phyloP scores from a whole-genome alignment of 192 early-diverging fungal genomes.

The Phlyctochytrium arcticum region DNA sequence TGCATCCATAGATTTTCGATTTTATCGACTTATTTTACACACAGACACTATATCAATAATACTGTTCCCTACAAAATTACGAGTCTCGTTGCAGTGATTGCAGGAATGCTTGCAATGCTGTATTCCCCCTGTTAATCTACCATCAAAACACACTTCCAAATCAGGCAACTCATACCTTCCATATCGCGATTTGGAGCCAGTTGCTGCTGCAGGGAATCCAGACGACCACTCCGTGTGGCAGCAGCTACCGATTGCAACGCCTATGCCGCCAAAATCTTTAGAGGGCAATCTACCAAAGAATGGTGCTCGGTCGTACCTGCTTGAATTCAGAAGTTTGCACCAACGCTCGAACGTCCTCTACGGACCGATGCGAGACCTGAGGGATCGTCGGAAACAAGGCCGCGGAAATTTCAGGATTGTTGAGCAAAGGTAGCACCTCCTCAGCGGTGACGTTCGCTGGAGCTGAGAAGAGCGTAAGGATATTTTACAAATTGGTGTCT shows the following conservation, averaged over 20 bases:
- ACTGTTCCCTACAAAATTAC: no score
- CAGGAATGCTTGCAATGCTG: constrained; percentile 16
- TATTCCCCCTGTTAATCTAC: not conserved
- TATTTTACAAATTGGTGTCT: no score
- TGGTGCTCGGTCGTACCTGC: not conserved
- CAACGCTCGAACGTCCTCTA: constrained; percentile 19
- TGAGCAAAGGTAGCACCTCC: constrained; percentile 22
- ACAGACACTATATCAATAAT: no score
- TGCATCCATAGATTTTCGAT: no score
- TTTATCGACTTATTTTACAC: no score
- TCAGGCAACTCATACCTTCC: not conserved
- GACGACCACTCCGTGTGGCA: constrained; percentile 20
- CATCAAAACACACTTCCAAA: not conserved
- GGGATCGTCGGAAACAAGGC: constrained; percentile 28
- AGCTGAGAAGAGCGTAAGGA: no score
- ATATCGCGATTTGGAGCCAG: constrained; percentile 7
- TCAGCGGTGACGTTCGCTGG: no score
- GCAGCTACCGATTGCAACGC: constrained; percentile 15
- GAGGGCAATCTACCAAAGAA: no score
- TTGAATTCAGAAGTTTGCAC: constrained; percentile 5
- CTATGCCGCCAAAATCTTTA: no score
- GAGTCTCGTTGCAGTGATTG: constrained; percentile 9
- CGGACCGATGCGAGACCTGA: constrained; percentile 2
- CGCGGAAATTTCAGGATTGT: constrained; percentile 18
- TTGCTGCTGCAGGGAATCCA: constrained; percentile 2